Evolutionary conservation across 495 filamentous ascomycete species (phyloP).

Genomic region (Staphylotrichum tortipilum): DNA sequence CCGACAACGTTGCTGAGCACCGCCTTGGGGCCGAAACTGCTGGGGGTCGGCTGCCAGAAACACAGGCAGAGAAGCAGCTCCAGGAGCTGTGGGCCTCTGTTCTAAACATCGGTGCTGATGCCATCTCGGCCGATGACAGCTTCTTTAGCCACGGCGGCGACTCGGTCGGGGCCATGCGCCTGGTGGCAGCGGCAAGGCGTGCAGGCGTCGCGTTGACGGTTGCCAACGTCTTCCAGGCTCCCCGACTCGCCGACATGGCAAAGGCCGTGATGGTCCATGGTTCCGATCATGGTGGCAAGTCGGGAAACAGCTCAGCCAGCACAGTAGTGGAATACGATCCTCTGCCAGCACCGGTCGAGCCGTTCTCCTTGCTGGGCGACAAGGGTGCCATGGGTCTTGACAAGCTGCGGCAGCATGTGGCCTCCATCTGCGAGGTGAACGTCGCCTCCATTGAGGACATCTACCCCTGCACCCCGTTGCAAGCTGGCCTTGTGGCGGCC

Average conservation of each 20-base stretch:
- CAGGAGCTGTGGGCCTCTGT: conserved; percentile 25
- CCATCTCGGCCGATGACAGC: conserved; percentile 46
- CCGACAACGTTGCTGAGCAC: conserved; percentile 5
- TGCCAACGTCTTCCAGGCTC: conserved; percentile 40
- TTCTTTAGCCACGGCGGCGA: conserved; percentile 63
- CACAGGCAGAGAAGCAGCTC: conserved; percentile 20
- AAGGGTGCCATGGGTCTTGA: neutral
- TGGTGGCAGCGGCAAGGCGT: conserved; percentile 48
- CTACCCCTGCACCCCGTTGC: conserved; percentile 45
- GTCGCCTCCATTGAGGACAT: conserved; percentile 18
- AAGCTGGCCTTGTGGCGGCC: conserved; percentile 48
- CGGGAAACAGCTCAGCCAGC: neutral
- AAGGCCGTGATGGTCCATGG: conserved; percentile 4
- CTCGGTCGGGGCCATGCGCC: conserved; percentile 60
- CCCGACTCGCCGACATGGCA: conserved; percentile 41
- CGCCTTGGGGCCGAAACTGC: neutral
- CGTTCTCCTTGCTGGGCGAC: conserved; percentile 10
- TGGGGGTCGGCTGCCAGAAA: conserved; percentile 1
- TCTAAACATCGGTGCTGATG: conserved; percentile 15
- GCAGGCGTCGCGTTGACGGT: conserved; percentile 47
- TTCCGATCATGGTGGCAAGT: neutral
- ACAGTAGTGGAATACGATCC: neutral
- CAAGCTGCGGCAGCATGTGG: conserved; percentile 5
- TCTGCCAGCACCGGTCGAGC: neutral
- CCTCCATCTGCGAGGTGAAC: conserved; percentile 16